Conservation (phyloP, 148 eudicot genomes). For the Vaccinium vitisidaea region DNA sequence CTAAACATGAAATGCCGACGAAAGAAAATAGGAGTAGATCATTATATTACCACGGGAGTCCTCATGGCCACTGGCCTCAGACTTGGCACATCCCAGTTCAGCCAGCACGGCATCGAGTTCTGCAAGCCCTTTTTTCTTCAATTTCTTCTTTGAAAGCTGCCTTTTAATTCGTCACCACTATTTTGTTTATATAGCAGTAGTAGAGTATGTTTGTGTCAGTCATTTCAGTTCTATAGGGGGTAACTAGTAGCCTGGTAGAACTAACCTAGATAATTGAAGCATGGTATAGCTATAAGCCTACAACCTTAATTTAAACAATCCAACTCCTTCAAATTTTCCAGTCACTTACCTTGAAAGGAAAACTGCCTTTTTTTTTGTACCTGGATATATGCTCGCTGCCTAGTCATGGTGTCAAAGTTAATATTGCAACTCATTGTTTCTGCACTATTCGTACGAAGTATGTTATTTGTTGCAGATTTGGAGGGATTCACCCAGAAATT, state of each 20-base stretch:
- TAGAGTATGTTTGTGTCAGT: background rate
- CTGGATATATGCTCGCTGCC: background rate
- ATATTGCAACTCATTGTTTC: background rate
- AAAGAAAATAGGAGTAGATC: background rate
- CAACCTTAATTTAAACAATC: background rate
- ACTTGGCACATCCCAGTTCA: constrained; percentile 53
- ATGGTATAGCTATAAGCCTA: background rate
- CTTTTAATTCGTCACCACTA: constrained; percentile 15
- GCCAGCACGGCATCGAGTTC: constrained; percentile 91
- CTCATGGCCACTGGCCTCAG: constrained; percentile 55
- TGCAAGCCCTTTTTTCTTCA: constrained; percentile 90
- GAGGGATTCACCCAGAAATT: constrained; percentile 79
- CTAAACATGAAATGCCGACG: background rate
- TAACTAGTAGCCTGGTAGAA: constrained; percentile 4
- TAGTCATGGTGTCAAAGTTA: background rate
- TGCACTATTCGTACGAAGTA: background rate
- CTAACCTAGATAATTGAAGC: background rate
- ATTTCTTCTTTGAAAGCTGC: constrained; percentile 91
- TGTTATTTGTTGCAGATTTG: constrained; percentile 61
- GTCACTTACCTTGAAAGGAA: background rate
- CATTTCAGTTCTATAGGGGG: background rate
- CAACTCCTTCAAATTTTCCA: background rate
- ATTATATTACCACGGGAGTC: constrained; percentile 31
- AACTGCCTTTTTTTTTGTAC: background rate
- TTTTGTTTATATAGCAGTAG: constrained; percentile 11